Evolutionary conservation across 2,329 filamentous ascomycete genomes (phyloP).

Genomic region (Diaporthe citrichinensis): DNA sequence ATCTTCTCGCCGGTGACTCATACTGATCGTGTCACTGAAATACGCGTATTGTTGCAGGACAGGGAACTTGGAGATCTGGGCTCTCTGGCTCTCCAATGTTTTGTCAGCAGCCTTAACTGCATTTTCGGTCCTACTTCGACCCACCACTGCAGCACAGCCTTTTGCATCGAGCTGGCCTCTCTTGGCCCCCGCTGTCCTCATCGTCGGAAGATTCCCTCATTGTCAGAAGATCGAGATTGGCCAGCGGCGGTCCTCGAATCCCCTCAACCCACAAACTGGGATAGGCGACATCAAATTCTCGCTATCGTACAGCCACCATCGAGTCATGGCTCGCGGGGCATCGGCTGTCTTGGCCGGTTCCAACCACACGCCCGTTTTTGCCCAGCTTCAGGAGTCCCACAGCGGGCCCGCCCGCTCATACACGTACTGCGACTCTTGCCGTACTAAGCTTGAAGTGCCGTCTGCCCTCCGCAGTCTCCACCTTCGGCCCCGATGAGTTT

Average conservation of each 20-base stretch:
- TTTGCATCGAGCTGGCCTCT: slow-evolving; percentile 15
- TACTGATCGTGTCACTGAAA: neutral
- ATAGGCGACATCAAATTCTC: slow-evolving; percentile 3
- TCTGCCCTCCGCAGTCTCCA: slow-evolving; percentile 24
- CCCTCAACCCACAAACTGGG: neutral
- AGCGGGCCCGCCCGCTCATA: slow-evolving; percentile 14
- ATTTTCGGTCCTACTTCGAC: slow-evolving; percentile 6
- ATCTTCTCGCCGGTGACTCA: slow-evolving; percentile 31
- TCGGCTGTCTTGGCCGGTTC: slow-evolving; percentile 6
- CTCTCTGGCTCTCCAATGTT: neutral
- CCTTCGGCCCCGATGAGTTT: slow-evolving; percentile 9
- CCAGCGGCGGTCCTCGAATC: neutral
- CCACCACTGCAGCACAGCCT: slow-evolving; percentile 1
- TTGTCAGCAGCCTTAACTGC: slow-evolving; percentile 1
- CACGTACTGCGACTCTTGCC: neutral
- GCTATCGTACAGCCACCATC: slow-evolving; percentile 9
- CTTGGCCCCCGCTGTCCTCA: neutral
- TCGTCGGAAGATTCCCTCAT: neutral
- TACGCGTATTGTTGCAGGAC: neutral
- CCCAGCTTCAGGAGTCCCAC: slow-evolving; percentile 1
- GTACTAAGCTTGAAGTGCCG: neutral
- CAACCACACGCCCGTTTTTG: neutral
- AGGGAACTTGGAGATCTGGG: neutral
- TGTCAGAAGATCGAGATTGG: neutral
- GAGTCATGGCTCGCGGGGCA: slow-evolving; percentile 18